Evolutionary conservation across 2,329 filamentous ascomycete species (phyloP).

Genomic region (Pestalotiopsis sp.): DNA sequence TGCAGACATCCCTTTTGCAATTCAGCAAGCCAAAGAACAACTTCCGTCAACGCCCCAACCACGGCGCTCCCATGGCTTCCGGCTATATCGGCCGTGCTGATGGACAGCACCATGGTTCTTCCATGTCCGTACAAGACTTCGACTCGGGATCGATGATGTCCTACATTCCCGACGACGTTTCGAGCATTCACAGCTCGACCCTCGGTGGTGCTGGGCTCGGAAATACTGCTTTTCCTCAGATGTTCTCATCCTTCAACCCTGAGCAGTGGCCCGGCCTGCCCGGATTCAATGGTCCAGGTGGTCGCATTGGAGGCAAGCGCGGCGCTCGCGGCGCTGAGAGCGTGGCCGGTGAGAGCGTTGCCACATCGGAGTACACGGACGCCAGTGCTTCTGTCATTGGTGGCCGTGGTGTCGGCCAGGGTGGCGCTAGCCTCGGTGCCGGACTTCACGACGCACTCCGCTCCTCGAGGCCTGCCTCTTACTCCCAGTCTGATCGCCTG

Average conservation of each 20-base stretch:
- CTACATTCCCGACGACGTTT: conserved; percentile 96
- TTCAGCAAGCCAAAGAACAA: conserved; percentile 93
- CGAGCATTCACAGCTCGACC: conserved; percentile 90
- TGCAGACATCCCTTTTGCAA: conserved; percentile 94
- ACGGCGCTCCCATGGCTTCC: conserved; percentile 80
- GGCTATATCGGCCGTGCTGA: conserved; percentile 44
- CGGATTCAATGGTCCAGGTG: conserved; percentile 58
- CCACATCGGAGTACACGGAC: conserved; percentile 88
- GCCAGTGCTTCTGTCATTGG: conserved; percentile 77
- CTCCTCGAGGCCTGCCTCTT: conserved; percentile 59
- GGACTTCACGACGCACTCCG: conserved; percentile 77
- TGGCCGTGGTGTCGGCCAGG: conserved; percentile 75
- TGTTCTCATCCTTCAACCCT: conserved; percentile 90
- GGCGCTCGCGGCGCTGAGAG: conserved; percentile 74
- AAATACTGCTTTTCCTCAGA: conserved; percentile 81
- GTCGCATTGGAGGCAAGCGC: conserved; percentile 67
- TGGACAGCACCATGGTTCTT: conserved; percentile 42
- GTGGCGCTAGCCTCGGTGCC: conserved; percentile 82
- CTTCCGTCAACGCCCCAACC: conserved; percentile 80
- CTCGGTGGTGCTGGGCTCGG: conserved; percentile 81
- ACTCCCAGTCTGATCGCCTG: conserved; percentile 85
- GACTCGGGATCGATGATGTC: conserved; percentile 90
- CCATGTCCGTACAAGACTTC: conserved; percentile 53
- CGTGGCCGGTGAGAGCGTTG: conserved; percentile 88
- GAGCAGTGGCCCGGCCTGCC: conserved; percentile 87